phyloP scores from a whole-genome alignment of 2,329 filamentous ascomycete genomes.

The Alternaria sp. region DNA sequence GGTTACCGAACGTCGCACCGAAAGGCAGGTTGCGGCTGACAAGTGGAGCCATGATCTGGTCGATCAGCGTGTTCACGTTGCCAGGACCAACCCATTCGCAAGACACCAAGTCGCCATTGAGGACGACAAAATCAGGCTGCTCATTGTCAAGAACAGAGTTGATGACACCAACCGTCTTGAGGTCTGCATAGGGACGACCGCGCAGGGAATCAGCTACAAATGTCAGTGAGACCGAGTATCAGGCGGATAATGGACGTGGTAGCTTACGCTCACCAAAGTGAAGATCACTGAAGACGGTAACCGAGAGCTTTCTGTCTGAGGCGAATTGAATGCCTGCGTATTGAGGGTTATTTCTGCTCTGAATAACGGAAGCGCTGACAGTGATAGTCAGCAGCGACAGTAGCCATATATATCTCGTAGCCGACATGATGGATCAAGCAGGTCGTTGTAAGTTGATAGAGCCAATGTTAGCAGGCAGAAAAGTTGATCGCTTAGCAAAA shows the following conservation, averaged over 20 bases:
- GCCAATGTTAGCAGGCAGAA: not conserved
- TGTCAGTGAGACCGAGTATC: slow-evolving; percentile 6
- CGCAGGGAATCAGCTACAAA: slow-evolving; percentile 17
- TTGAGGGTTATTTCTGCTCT: slow-evolving; percentile 13
- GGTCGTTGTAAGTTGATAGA: not conserved
- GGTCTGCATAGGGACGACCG: slow-evolving; percentile 58
- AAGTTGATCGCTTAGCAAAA: not conserved
- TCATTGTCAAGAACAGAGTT: slow-evolving; percentile 66
- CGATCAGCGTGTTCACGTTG: slow-evolving; percentile 29
- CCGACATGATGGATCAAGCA: not conserved
- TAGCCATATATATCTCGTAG: slow-evolving; percentile 28
- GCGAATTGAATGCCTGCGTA: slow-evolving; percentile 38
- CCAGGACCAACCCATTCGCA: slow-evolving; percentile 59
- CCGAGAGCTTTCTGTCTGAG: slow-evolving; percentile 54
- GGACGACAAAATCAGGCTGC: slow-evolving; percentile 66
- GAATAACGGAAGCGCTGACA: slow-evolving; percentile 11
- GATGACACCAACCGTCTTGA: slow-evolving; percentile 65
- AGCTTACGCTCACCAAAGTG: slow-evolving; percentile 73
- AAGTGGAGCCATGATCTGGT: slow-evolving; percentile 54
- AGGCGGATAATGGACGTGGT: slow-evolving; percentile 24
- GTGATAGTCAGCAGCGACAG: slow-evolving; percentile 20
- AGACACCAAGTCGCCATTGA: slow-evolving; percentile 77
- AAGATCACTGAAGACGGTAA: slow-evolving; percentile 72
- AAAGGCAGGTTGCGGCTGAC: slow-evolving; percentile 64
- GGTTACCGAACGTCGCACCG: slow-evolving; percentile 76